These are phyloP conservation scores for Colletotrichum aenigma DNA, from an alignment of 2,329 filamentous ascomycete genomes.

Conservation along the genomic window DNA sequence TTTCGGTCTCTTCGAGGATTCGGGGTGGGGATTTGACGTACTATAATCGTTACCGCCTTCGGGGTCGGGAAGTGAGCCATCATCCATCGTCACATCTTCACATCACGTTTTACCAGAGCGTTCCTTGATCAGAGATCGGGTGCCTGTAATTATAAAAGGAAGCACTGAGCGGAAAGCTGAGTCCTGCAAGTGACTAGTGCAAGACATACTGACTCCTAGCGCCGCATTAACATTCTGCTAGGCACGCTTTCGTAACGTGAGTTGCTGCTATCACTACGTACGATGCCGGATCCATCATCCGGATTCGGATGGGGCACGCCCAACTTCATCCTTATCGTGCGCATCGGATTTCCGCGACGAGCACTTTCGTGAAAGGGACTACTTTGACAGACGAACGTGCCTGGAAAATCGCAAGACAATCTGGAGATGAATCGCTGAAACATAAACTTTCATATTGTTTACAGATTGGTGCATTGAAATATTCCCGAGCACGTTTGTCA, in stretches of 20 bases:
- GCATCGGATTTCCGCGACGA: neutral
- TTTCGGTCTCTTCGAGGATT: neutral
- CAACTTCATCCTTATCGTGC: neutral
- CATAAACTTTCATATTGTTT: neutral
- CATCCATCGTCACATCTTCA: conserved; percentile 6
- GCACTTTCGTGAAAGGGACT: neutral
- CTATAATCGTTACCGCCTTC: conserved; percentile 20
- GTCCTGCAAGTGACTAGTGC: neutral
- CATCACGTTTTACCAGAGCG: neutral
- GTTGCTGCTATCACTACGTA: neutral
- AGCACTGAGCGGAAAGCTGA: neutral
- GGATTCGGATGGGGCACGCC: conserved; percentile 4
- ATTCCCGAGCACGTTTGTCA: neutral
- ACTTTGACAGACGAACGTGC: neutral
- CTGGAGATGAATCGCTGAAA: neutral
- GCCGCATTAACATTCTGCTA: neutral
- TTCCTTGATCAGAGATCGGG: neutral
- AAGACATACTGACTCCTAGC: conserved; percentile 7
- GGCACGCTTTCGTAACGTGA: neutral
- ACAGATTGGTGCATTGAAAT: neutral
- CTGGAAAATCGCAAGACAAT: neutral
- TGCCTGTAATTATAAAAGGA: neutral
- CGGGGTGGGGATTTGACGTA: neutral
- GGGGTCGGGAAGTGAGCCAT: conserved; percentile 18
- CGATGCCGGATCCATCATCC: conserved; percentile 6